Conservation (phyloP, 306 rosid species). For the Psophocarpus tetragonolobus region DNA sequence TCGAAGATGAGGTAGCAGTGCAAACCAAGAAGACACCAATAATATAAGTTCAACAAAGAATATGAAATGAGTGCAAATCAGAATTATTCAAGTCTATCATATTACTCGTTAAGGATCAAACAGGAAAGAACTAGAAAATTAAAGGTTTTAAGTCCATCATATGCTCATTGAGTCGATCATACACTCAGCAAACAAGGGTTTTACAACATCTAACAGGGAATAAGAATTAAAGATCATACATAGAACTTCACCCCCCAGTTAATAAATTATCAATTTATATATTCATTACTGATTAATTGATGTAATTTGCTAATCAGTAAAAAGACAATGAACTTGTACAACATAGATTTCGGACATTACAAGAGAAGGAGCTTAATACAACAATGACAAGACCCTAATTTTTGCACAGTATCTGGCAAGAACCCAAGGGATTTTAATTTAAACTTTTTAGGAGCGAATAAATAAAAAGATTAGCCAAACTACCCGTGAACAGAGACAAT, state of each 20-base stretch:
- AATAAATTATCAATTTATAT: neutral
- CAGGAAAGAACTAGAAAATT: too few relatives aligned
- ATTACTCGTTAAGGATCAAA: neutral
- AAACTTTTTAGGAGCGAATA: neutral
- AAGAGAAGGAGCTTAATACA: neutral
- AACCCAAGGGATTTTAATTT: neutral
- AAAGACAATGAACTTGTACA: neutral
- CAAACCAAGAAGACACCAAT: neutral
- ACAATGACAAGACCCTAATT: neutral
- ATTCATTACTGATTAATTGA: conserved; percentile 11
- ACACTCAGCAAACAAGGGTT: neutral
- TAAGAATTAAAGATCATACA: conserved; percentile 12
- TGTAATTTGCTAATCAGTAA: conserved; percentile 15
- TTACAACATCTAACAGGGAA: neutral
- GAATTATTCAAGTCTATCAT: neutral
- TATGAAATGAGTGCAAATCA: neutral
- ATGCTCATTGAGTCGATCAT: neutral
- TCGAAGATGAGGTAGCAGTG: neutral
- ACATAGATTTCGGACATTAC: neutral
- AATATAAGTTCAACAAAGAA: neutral
- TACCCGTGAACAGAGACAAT: conserved; percentile 18
- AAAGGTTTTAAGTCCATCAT: neutral
- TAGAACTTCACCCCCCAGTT: neutral
- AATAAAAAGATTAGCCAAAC: neutral
- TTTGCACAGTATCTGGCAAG: conserved; percentile 16